These are phyloP conservation scores for Puccinia novopanici DNA, from an alignment of 1,284 basidiomycete genomes.

Conservation along the genomic window DNA sequence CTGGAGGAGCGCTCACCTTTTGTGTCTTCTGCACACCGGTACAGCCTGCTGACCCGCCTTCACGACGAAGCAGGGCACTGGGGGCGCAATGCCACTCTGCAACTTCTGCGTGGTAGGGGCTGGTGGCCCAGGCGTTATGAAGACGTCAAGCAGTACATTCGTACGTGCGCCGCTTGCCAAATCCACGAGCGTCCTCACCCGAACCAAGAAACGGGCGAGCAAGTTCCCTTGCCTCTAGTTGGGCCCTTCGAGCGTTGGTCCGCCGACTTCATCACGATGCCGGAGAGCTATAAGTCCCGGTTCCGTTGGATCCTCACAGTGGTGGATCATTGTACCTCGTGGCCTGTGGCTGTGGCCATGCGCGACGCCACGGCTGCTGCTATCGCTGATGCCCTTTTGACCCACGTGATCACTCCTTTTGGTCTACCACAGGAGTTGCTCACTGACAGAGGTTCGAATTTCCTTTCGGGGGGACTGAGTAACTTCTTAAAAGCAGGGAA, in stretches of 20 bases:
- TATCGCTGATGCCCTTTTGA: neutral
- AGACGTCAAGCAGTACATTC: too few relatives aligned
- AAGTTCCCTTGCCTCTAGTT: neutral
- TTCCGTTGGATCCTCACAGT: neutral
- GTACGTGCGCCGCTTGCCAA: neutral
- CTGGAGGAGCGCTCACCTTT: neutral
- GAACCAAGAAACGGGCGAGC: too few relatives aligned
- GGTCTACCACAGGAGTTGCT: too few relatives aligned
- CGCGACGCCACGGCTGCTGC: neutral
- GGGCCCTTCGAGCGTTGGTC: neutral
- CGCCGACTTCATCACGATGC: neutral
- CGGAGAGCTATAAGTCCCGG: neutral
- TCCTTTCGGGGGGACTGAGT: neutral
- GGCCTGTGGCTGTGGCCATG: neutral
- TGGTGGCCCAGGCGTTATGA: too few relatives aligned
- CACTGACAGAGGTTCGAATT: neutral
- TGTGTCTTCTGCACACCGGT: neutral
- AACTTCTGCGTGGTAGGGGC: neutral
- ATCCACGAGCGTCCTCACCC: neutral
- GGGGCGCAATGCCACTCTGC: neutral
- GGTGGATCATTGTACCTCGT: neutral
- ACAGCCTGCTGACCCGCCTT: neutral
- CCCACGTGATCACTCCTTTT: neutral
- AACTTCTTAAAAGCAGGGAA: neutral
- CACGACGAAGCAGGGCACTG: neutral